phyloP scores from a whole-genome alignment of 2,329 filamentous ascomycete species.

The Meredithiella fracta region DNA sequence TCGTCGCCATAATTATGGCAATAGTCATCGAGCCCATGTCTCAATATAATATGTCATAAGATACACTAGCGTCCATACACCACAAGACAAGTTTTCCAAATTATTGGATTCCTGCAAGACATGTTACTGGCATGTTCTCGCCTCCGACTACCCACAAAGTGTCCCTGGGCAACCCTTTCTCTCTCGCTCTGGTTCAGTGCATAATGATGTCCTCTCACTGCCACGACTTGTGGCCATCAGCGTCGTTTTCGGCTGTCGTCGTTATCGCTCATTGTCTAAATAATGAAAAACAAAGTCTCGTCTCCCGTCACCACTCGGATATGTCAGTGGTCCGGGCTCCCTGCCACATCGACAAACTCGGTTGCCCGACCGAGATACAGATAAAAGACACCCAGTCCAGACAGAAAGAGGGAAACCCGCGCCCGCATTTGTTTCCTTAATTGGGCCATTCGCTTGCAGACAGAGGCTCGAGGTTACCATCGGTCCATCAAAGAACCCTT shows the following conservation, averaged over 20 bases:
- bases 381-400: background rate
- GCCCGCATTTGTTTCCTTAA: too few relatives aligned
- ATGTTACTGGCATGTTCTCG: background rate
- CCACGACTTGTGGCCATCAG: background rate
- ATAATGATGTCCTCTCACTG: too few relatives aligned
- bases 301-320: background rate
- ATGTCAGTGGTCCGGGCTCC: background rate
- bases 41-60: background rate
- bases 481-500: background rate
- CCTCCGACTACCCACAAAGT: too few relatives aligned
- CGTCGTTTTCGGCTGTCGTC: background rate
- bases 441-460: too few relatives aligned
- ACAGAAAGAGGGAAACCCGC: background rate
- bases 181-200: background rate
- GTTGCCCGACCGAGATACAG: background rate
- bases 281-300: background rate
- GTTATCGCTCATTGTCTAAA: background rate
- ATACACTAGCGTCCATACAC: background rate
- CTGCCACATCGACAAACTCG: background rate
- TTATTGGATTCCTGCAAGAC: background rate
- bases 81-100: background rate
- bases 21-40: background rate
- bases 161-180: too few relatives aligned
- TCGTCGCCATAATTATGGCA: too few relatives aligned
- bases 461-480: background rate